These are phyloP conservation scores for Penicillium fimorum DNA, from an alignment of 495 filamentous ascomycete genomes.

Conservation along the genomic window DNA sequence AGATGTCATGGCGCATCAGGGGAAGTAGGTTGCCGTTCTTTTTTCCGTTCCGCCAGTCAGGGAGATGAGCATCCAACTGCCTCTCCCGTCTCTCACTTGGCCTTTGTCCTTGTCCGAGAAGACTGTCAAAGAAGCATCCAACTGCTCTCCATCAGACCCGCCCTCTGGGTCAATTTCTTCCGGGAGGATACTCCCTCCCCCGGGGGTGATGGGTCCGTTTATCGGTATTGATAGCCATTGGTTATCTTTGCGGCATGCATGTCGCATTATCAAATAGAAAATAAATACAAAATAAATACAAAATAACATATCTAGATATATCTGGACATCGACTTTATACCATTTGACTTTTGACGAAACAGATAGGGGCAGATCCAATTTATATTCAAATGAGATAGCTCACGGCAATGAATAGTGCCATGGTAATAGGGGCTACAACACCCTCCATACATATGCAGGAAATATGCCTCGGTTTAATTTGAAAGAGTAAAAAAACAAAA, in stretches of 20 bases:
- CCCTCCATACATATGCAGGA: too few species aligned
- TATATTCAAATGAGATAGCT: not conserved
- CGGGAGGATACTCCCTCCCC: constrained; percentile 9
- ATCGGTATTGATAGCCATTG: constrained; percentile 9
- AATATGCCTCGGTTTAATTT: not conserved
- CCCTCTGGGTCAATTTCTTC: constrained; percentile 31
- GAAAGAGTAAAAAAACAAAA: not conserved
- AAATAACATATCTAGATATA: not conserved
- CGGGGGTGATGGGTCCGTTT: constrained; percentile 31
- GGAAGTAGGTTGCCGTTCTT: constrained; percentile 46
- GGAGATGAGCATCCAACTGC: constrained; percentile 51
- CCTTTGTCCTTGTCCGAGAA: constrained; percentile 30
- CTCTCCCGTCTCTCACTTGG: constrained; percentile 40
- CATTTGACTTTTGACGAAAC: not conserved
- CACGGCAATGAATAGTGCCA: not conserved
- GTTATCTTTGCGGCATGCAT: constrained; percentile 11
- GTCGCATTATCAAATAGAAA: constrained; percentile 17
- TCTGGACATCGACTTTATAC: too few species aligned
- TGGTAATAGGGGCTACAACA: too few species aligned
- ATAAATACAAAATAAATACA: not conserved
- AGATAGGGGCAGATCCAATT: not conserved
- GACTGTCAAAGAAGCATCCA: constrained; percentile 53
- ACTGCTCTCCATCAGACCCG: constrained; percentile 49
- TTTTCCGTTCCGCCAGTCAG: constrained; percentile 47
- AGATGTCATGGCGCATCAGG: constrained; percentile 25